phyloP scores from a whole-genome alignment of 2,329 filamentous ascomycete genomes.

The Colletotrichum truncatum region DNA sequence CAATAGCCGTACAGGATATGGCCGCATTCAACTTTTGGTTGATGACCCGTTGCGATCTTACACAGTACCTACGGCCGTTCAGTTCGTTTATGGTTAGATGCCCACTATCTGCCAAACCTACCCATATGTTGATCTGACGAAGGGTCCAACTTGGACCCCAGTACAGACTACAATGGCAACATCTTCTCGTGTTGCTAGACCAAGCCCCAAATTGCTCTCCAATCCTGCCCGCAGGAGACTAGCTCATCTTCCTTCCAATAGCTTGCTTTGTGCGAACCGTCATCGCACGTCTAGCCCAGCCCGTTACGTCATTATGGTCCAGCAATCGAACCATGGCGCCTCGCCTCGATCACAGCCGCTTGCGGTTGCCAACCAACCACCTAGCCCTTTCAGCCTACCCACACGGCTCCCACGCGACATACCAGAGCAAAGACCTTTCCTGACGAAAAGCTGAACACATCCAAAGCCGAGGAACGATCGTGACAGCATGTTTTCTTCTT shows the following conservation, averaged over 20 bases:
- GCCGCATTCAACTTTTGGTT: neutral
- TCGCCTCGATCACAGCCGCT: constrained; percentile 18
- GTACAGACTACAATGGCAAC: constrained; percentile 3
- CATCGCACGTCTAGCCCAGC: constrained; percentile 15
- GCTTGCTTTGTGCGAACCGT: neutral
- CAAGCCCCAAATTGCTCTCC: constrained; percentile 1
- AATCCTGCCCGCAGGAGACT: constrained; percentile 8
- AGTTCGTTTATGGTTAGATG: neutral
- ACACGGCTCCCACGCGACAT: constrained; percentile 29
- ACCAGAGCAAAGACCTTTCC: constrained; percentile 1
- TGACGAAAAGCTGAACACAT: constrained; percentile 5
- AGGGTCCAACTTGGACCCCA: constrained; percentile 5
- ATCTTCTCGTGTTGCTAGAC: constrained; percentile 8
- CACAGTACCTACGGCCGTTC: constrained; percentile 16
- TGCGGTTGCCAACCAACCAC: constrained; percentile 1
- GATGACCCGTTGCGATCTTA: neutral
- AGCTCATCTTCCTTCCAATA: constrained; percentile 13
- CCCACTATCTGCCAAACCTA: constrained; percentile 12
- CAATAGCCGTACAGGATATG: neutral
- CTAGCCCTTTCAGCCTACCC: constrained; percentile 16
- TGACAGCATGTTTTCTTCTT: constrained; percentile 10
- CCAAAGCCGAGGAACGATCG: neutral
- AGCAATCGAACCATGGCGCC: constrained; percentile 26
- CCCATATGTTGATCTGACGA: neutral
- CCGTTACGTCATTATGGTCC: constrained; percentile 24